Evolutionary conservation across 1,139 yeast genomes (phyloP), one percentile per base, ranked within the genome.

Genomic region (Yamadazyma pseudoaaseri): DNA sequence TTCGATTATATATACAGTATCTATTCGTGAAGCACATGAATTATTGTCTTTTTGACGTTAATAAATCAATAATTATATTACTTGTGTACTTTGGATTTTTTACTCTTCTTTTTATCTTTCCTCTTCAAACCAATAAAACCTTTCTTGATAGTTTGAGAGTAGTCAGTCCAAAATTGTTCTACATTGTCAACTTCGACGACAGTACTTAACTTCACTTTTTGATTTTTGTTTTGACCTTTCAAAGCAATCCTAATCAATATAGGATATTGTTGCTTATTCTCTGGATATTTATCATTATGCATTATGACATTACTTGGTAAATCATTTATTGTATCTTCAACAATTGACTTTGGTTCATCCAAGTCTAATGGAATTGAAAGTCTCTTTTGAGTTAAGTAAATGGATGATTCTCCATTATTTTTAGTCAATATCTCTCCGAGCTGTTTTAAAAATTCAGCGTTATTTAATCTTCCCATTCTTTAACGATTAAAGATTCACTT

Each of bases 81-180:
- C 20, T 31, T 30, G 13, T 29, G 28, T 13, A 37, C 27, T 44
- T 60, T 60, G 22, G 55, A 56, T 56, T 62, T 66, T 55, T 67
- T 72, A 43, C 58, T 62, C 66, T 76, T 79, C 64, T 76, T 78
- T 55, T 53, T 77, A 16, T 59, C 63, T 52, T 56, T 63, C 55
- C 74, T 78, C 48, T 60, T 73, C 41, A 83, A 53, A 8, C 86
- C 79, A 21, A 73, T 58, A 34, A 76, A 57, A 16, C 66, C 87
- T 18, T 64, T 54, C 53, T 84, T 85, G 38, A 85, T 67, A 0
- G 74, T 74, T 29, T 75, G 79, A 1, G 84, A 63, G 54, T 85
- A 86, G 26, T 76, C 77, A 25, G 59, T 56, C 95, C 95, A 86
- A 52, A 86, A 86, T 42, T 62, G 61, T 39, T 79, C 84, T 45